Evolutionary conservation across 2,329 filamentous ascomycete genomes (phyloP).

Genomic region (Intubia oerlemansii): DNA sequence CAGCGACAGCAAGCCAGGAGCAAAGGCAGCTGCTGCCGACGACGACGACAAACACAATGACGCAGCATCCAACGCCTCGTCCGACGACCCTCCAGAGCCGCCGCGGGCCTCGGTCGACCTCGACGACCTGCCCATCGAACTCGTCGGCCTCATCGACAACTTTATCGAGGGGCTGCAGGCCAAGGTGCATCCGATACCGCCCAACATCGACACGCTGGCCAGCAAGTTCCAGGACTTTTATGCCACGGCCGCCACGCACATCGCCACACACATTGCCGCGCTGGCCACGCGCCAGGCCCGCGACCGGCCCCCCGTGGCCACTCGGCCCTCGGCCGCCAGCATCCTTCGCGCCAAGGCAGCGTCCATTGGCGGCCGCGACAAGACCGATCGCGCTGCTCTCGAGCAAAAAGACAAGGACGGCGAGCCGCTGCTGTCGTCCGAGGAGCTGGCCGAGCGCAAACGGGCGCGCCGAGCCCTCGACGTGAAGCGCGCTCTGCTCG

Average conservation of each 20-base stretch:
- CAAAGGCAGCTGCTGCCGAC: too few relatives aligned
- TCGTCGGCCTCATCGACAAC: slow-evolving; percentile 60
- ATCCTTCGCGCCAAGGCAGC: slow-evolving; percentile 33
- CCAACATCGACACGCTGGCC: slow-evolving; percentile 63
- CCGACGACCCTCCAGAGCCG: too few relatives aligned
- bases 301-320: slow-evolving; percentile 33
- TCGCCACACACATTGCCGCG: slow-evolving; percentile 68
- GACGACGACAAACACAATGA: slow-evolving; percentile 9
- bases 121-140: slow-evolving; percentile 83
- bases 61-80: too few relatives aligned
- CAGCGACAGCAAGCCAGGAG: too few relatives aligned
- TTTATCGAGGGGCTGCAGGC: slow-evolving; percentile 81
- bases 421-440: slow-evolving; percentile 82
- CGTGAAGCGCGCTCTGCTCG: slow-evolving; percentile 51
- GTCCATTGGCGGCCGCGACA: slow-evolving; percentile 29
- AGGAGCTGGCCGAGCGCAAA: slow-evolving; percentile 64
- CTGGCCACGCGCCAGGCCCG: slow-evolving; percentile 56
- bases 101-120: slow-evolving; percentile 44
- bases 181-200: slow-evolving; percentile 67
- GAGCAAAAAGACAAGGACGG: too few relatives aligned
- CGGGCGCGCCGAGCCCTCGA: slow-evolving; percentile 60
- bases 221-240: slow-evolving; percentile 95
- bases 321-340: slow-evolving; percentile 33
- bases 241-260: slow-evolving; percentile 53
- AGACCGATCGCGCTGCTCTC: slow-evolving; percentile 19